Conservation (phyloP, 2,329 filamentous ascomycete species). For the Fusarium foetens region DNA sequence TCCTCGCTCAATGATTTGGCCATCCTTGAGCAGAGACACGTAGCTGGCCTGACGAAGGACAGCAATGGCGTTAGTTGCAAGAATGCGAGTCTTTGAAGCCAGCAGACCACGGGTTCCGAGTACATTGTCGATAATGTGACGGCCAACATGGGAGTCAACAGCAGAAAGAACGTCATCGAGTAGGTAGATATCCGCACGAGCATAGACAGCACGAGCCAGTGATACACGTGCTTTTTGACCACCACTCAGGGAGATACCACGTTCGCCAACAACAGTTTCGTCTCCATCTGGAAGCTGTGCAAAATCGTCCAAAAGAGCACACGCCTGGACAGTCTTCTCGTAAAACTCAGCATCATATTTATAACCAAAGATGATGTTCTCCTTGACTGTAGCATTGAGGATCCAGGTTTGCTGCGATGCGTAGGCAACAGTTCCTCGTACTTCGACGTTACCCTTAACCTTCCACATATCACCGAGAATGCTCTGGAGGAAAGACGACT, state of each 20-base stretch:
- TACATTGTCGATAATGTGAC: constrained; percentile 94
- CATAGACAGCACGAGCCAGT: constrained; percentile 93
- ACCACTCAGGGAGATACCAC: constrained; percentile 94
- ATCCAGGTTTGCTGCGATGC: constrained; percentile 95
- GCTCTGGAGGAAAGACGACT: constrained; percentile 90
- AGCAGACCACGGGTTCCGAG: constrained; percentile 87
- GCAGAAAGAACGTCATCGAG: constrained; percentile 95
- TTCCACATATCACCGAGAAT: constrained; percentile 95
- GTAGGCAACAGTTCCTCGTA: constrained; percentile 87
- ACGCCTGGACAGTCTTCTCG: constrained; percentile 90
- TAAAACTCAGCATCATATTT: constrained; percentile 95
- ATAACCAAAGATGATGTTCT: constrained; percentile 97
- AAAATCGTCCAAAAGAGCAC: constrained; percentile 91
- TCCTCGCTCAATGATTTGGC: constrained; percentile 84
- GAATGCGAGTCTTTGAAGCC: constrained; percentile 84
- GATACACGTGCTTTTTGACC: constrained; percentile 96
- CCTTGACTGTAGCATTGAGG: constrained; percentile 96
- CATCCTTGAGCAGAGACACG: constrained; percentile 85
- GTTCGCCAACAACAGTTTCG: constrained; percentile 94
- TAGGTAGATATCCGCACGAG: constrained; percentile 94
- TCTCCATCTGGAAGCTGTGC: constrained; percentile 93
- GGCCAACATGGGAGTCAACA: constrained; percentile 97
- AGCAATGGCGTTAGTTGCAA: constrained; percentile 95
- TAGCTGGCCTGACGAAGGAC: constrained; percentile 90
- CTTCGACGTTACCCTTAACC: constrained; percentile 80